Evolutionary conservation across 169 alveolate species (phyloP).

Genomic region (Condylostoma magnum): DNA sequence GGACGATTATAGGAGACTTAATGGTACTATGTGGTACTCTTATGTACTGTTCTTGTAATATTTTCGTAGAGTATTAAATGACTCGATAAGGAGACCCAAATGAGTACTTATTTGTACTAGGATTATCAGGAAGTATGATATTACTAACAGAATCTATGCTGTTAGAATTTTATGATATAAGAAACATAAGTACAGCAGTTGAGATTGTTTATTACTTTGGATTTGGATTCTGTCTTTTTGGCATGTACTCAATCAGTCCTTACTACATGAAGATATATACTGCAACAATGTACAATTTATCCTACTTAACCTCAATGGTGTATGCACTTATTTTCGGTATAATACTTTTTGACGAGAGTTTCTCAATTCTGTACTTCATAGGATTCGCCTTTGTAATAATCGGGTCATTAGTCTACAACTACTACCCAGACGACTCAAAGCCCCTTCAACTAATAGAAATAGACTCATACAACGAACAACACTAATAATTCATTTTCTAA

Average conservation of each 20-base stretch:
- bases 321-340: neutral
- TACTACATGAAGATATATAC: constrained; percentile 3
- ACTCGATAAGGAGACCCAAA: neutral
- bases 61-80: constrained; percentile 4
- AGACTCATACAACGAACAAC: no score
- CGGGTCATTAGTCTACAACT: constrained; percentile 7
- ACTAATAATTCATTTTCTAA: no score
- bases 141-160: neutral
- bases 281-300: neutral
- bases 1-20: constrained; percentile 2
- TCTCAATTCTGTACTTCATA: neutral
- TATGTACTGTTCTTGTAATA: neutral
- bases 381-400: neutral
- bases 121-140: neutral
- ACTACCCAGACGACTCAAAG: no score
- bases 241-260: constrained; percentile 18
- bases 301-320: neutral
- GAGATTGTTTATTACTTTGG: constrained; percentile 5
- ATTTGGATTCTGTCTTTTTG: neutral
- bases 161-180: neutral
- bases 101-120: neutral
- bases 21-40: neutral
- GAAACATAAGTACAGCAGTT: neutral
- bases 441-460: no score
- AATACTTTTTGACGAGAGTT: neutral